These are phyloP conservation scores for Ogataea salicorniae DNA, from an alignment of 805 yeast genomes.

Conservation along the genomic window DNA sequence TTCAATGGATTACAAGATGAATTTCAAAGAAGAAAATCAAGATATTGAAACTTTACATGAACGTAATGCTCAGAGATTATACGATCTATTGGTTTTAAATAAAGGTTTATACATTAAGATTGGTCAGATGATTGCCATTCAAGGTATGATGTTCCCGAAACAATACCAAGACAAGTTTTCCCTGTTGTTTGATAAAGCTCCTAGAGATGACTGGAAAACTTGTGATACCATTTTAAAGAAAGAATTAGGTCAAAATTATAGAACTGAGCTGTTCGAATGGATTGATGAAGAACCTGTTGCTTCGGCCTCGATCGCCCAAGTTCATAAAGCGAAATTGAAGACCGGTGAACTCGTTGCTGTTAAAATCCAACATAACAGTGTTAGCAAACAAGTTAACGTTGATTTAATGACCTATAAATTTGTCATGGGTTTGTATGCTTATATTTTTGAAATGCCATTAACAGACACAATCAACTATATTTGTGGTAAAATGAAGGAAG, in stretches of 20 bases:
- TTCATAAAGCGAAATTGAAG: conserved; percentile 47
- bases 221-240: conserved; percentile 36
- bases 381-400: conserved; percentile 51
- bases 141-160: conserved; percentile 60
- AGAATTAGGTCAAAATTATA: conserved; percentile 41
- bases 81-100: conserved; percentile 39
- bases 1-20: conserved; percentile 57
- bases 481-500: conserved; percentile 51
- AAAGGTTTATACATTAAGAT: conserved; percentile 66
- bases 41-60: conserved; percentile 56
- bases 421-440: conserved; percentile 49
- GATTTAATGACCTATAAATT: conserved; percentile 57
- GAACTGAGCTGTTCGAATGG: conserved; percentile 31
- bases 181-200: conserved; percentile 63
- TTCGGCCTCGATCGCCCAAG: conserved; percentile 73
- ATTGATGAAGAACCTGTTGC: conserved; percentile 62
- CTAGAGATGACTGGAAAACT: conserved; percentile 47
- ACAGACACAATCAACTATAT: conserved; percentile 51
- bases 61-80: conserved; percentile 47
- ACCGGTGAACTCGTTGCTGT: conserved; percentile 54
- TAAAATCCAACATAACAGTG: conserved; percentile 62
- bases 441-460: conserved; percentile 61
- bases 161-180: conserved; percentile 56
- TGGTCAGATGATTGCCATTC: conserved; percentile 79
- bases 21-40: conserved; percentile 36